A percentile compares a stretch with the other conserved stretches of the same genome.
Evolutionary conservation across 495 filamentous ascomycete species (phyloP).

Genomic region (Talaromyces stipitatus): DNA sequence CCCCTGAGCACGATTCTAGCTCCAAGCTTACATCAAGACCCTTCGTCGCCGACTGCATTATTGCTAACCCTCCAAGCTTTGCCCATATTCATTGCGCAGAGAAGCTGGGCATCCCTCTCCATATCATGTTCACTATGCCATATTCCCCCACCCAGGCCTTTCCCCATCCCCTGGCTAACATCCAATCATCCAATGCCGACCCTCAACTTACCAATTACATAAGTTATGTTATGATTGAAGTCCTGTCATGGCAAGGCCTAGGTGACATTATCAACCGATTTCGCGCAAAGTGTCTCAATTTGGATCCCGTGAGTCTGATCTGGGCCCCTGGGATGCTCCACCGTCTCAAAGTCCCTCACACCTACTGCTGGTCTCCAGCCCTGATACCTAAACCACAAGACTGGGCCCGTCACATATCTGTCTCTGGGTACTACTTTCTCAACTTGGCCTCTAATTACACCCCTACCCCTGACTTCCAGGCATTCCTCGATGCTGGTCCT

Average conservation of each 20-base stretch:
- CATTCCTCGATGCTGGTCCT: conserved; percentile 57
- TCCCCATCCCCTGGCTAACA: conserved; percentile 48
- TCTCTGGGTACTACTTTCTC: conserved; percentile 70
- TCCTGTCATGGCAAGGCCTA: conserved; percentile 74
- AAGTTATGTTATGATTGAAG: conserved; percentile 66
- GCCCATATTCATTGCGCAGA: conserved; percentile 78
- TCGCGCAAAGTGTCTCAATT: conserved; percentile 50
- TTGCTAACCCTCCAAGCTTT: conserved; percentile 78
- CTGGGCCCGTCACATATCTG: conserved; percentile 62
- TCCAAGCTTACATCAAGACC: no score
- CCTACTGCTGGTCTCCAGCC: conserved; percentile 74
- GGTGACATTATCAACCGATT: conserved; percentile 70
- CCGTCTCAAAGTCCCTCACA: conserved; percentile 59
- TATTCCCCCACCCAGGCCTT: conserved; percentile 46
- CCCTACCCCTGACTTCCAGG: conserved; percentile 51
- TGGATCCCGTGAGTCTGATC: conserved; percentile 58
- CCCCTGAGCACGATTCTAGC: no score
- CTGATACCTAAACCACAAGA: conserved; percentile 73
- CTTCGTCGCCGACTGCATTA: conserved; percentile 75
- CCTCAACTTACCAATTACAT: conserved; percentile 59
- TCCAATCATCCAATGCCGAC: conserved; percentile 42
- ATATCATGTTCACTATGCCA: conserved; percentile 80
- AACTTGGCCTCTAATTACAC: conserved; percentile 52
- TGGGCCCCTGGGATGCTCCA: conserved; percentile 58
- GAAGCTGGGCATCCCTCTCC: conserved; percentile 66